A percentile compares a stretch with the other conserved stretches of the same genome.
phyloP scores from a whole-genome alignment of 1,139 yeast species.

The Protomyces gravidus region DNA sequence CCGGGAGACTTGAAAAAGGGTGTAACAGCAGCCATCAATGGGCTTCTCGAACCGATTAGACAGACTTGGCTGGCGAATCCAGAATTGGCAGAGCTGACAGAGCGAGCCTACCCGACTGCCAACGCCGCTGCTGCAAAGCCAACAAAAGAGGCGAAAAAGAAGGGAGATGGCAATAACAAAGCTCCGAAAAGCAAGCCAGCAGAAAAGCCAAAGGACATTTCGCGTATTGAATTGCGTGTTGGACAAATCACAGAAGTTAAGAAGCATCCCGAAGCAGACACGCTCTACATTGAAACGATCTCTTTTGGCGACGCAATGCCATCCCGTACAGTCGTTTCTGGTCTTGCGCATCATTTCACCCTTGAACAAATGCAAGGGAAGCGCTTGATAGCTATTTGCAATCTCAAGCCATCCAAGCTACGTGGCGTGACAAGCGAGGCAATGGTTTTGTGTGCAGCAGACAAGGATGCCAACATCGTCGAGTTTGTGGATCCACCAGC shows the following conservation, averaged over 20 bases:
- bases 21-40: conserved; percentile 77
- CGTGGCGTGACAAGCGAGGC: conserved; percentile 92
- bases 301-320: conserved; percentile 95
- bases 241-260: conserved; percentile 95
- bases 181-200: conserved; percentile 35
- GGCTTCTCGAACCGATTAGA: conserved; percentile 76
- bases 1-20: conserved; percentile 95
- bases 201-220: conserved; percentile 47
- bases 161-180: conserved; percentile 6
- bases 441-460: conserved; percentile 55
- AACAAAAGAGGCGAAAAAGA: conserved; percentile 11
- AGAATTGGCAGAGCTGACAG: conserved; percentile 71
- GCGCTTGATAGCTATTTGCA: conserved; percentile 71
- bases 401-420: conserved; percentile 82
- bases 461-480: conserved; percentile 18
- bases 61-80: conserved; percentile 56
- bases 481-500: conserved; percentile 23
- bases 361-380: conserved; percentile 80
- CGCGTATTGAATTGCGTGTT: conserved; percentile 89
- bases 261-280: conserved; percentile 97
- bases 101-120: conserved; percentile 67
- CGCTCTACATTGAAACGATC: conserved; percentile 91
- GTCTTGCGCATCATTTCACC: conserved; percentile 73
- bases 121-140: conserved; percentile 35
- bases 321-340: conserved; percentile 97